phyloP scores from a whole-genome alignment of 192 early-diverging fungal species.

The Gonapodya sp. region DNA sequence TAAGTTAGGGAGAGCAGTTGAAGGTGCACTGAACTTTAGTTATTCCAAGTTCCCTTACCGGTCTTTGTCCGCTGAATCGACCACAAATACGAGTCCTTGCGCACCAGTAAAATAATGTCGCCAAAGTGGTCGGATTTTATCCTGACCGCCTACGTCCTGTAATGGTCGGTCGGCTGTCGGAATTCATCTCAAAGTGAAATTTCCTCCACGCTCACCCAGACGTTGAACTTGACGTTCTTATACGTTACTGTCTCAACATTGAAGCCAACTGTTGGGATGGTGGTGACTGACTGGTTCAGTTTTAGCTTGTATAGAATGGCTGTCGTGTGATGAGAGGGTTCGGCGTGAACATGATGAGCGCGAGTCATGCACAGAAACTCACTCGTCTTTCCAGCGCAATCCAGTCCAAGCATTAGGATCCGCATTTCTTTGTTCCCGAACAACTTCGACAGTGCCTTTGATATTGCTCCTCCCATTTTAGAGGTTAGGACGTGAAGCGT shows the following conservation, averaged over 20 bases:
- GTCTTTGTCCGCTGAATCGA: conserved; percentile 94
- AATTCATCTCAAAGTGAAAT: background rate
- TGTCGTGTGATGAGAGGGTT: background rate
- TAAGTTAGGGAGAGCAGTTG: background rate
- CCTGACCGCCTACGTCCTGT: conserved; percentile 91
- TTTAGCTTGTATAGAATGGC: conserved; percentile 47
- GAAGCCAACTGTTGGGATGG: conserved; percentile 60
- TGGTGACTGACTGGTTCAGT: conserved; percentile 42
- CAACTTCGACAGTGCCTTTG: background rate
- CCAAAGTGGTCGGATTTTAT: conserved; percentile 97
- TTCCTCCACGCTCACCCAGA: conserved; percentile 45
- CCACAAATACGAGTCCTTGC: conserved; percentile 80
- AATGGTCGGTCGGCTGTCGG: background rate
- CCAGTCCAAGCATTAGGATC: conserved; percentile 47
- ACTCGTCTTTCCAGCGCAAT: conserved; percentile 41
- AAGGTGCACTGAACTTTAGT: background rate
- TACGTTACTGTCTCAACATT: conserved; percentile 98
- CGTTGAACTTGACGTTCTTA: conserved; percentile 96
- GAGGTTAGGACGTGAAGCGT: too few species aligned
- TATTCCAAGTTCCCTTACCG: conserved; percentile 24
- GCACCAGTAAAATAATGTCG: conserved; percentile 61
- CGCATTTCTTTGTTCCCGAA: conserved; percentile 40
- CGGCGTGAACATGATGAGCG: background rate
- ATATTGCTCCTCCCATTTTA: background rate
- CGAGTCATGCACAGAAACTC: background rate